phyloP scores from a whole-genome alignment of 352 stramenopile genomes.

The Globisporangium cederbergense region DNA sequence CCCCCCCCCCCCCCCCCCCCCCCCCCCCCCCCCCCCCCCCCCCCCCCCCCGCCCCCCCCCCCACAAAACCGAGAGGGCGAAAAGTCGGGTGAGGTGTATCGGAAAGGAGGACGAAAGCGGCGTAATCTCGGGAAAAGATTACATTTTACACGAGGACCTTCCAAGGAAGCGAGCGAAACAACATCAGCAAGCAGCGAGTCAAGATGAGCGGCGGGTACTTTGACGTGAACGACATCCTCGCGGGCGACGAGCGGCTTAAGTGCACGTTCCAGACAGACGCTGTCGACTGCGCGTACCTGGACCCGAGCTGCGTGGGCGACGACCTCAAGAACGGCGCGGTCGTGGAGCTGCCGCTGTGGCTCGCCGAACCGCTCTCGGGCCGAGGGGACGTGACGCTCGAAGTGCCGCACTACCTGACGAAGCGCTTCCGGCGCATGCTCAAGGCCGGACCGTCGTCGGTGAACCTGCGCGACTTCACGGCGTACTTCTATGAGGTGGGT shows the following conservation, averaged over 20 bases:
- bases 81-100: too few species aligned
- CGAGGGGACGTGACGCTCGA: slow-evolving; percentile 55
- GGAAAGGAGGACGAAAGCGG: too few species aligned
- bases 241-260: slow-evolving; percentile 76
- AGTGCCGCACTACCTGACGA: slow-evolving; percentile 58
- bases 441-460: slow-evolving; percentile 70
- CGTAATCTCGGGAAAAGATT: too few species aligned
- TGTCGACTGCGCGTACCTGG: slow-evolving; percentile 68
- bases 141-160: too few species aligned
- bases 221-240: slow-evolving; percentile 74
- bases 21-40: too few species aligned
- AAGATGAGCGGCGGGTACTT: slow-evolving; percentile 42
- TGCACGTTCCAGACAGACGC: slow-evolving; percentile 71
- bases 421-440: slow-evolving; percentile 78
- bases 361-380: slow-evolving; percentile 49
- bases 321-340: slow-evolving; percentile 42
- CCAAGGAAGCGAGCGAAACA: background rate
- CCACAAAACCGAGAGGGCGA: too few species aligned
- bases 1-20: too few species aligned
- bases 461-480: slow-evolving; percentile 74
- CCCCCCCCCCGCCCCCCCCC: too few species aligned
- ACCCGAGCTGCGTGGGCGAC: slow-evolving; percentile 53
- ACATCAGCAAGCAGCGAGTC: background rate
- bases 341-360: slow-evolving; percentile 80
- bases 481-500: slow-evolving; percentile 71